Evolutionary conservation across 805 yeast genomes (phyloP).

Genomic region (Spencermartinsiella europaea): DNA sequence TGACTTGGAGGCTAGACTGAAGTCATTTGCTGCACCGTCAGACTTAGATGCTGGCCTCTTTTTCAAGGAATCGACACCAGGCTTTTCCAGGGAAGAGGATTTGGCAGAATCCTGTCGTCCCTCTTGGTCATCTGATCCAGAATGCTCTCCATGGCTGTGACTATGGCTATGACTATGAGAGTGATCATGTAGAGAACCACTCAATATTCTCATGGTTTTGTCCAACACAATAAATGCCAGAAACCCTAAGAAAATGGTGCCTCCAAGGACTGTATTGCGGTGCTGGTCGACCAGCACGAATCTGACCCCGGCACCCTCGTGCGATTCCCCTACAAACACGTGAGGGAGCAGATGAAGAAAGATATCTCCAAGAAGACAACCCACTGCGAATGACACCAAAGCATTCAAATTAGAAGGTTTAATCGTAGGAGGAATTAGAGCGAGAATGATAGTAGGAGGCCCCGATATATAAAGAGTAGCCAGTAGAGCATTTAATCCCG

Average conservation of each 20-base stretch:
- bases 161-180: slow-evolving; percentile 44
- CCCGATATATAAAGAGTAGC: slow-evolving; percentile 63
- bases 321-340: slow-evolving; percentile 51
- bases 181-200: slow-evolving; percentile 28
- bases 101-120: neutral
- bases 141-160: slow-evolving; percentile 12
- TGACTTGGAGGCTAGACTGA: neutral
- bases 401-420: slow-evolving; percentile 46
- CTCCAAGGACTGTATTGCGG: slow-evolving; percentile 46
- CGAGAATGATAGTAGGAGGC: slow-evolving; percentile 55
- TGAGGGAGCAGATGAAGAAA: slow-evolving; percentile 70
- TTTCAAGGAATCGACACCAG: neutral
- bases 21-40: neutral
- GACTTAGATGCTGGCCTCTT: no score
- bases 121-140: neutral
- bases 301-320: slow-evolving; percentile 30
- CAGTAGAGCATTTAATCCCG: slow-evolving; percentile 56
- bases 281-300: slow-evolving; percentile 49
- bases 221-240: slow-evolving; percentile 56
- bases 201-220: slow-evolving; percentile 49
- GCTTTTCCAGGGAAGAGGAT: neutral
- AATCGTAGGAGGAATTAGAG: slow-evolving; percentile 52
- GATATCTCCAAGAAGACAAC: slow-evolving; percentile 71
- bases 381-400: slow-evolving; percentile 68
- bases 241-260: slow-evolving; percentile 58